Base-by-base conservation (phyloP, 1,139 yeast genomes). In the Taiozyma sp. region DNA sequence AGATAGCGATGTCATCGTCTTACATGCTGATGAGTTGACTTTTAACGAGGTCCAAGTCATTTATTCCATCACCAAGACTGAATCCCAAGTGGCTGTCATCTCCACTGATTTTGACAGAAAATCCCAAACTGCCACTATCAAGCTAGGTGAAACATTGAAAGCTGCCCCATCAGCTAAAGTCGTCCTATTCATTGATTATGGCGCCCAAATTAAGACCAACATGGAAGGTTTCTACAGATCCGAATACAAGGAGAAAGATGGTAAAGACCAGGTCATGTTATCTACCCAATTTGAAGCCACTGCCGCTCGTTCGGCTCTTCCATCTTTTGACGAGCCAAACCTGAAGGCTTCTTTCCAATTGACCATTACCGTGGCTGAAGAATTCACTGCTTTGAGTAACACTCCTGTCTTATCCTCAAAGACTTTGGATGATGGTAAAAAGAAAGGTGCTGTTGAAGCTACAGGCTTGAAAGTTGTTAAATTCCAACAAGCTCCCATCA, bases 231-330 rank as follows among this genome's bases (percentile, higher is more conserved):
- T 86, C 69, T 87, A 87, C 72, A 80, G 93, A 63, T 87, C 95
- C 6, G 79, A 81, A 41, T 88, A 88, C 69, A 76, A 73, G 61
- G 83, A 78, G 56, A 68, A 70, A 57, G 72, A 82, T 49, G 90
- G 87, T 10, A 75, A 74, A 54, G 75, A 78, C 46, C 81, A 83
- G 62, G 79, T 76, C 56, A 77, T 85, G 74, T 84, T 88, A 45
- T 81, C 91, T 40, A 87, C 95, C 44, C 95, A 87, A 69, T 85
- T 87, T 77, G 95, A 87, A 69, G 87, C 95, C 35, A 85, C 91
- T 30, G 91, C 86, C 65, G 89, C 91, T 48, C 82, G 95, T 67
- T 77, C 89, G 62, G 91, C 95, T 1, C 84, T 87, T 71, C 95
- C 95, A 19, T 85, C 88, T 63, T 80, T 85, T 57, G 95, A 86